phyloP scores from a whole-genome alignment of 2,329 filamentous ascomycete species.

The Dactylonectria macrodidyma region DNA sequence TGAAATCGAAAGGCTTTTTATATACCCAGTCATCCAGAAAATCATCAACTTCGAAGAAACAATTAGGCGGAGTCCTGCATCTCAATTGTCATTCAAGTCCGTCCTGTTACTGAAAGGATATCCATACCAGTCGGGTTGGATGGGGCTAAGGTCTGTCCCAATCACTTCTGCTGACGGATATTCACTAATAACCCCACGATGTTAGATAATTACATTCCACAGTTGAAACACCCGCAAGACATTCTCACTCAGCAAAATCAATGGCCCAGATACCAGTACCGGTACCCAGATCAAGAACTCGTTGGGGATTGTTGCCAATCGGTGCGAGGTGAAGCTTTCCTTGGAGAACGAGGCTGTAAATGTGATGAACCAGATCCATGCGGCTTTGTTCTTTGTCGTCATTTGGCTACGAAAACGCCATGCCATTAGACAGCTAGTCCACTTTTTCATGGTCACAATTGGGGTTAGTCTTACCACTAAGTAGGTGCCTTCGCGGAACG shows the following conservation, averaged over 20 bases:
- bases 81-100: background rate
- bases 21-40: background rate
- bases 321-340: background rate
- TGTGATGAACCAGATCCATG: background rate
- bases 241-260: background rate
- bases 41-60: background rate
- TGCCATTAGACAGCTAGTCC: background rate
- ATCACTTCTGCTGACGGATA: background rate
- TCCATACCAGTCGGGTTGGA: background rate
- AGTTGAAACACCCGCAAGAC: background rate
- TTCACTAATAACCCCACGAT: background rate
- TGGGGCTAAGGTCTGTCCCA: slow-evolving; percentile 4
- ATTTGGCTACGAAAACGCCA: background rate
- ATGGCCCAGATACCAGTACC: background rate
- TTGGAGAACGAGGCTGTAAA: background rate
- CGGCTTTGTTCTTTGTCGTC: slow-evolving; percentile 1
- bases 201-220: background rate
- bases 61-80: background rate
- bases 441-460: background rate
- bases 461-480: background rate
- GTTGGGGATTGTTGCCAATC: background rate
- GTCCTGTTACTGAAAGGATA: background rate
- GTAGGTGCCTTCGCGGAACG: background rate
- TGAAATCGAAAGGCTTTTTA: background rate
- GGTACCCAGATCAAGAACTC: background rate